A percentile compares a stretch with the other conserved stretches of the same genome.
Evolutionary conservation across 2,329 filamentous ascomycete genomes (phyloP).

Genomic region (Pleurostoma richardsiae): DNA sequence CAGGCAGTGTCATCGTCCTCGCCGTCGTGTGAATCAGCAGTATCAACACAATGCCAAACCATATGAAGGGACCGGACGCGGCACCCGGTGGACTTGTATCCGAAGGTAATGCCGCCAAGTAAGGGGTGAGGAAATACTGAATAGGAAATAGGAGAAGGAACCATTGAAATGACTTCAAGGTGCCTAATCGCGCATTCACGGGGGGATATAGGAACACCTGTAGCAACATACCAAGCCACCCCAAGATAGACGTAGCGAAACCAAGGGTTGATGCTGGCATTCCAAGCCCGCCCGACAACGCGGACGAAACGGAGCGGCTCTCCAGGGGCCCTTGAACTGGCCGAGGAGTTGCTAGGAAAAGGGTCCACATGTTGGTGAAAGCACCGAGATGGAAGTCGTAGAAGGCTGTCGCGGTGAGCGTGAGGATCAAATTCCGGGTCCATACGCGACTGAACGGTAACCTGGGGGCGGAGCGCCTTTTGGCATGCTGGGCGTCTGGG

Average conservation of each 20-base stretch:
- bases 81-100: slow-evolving; percentile 19
- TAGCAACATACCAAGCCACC: slow-evolving; percentile 62
- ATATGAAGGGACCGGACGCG: slow-evolving; percentile 20
- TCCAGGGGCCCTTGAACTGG: slow-evolving; percentile 22
- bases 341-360: slow-evolving; percentile 64
- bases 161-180: slow-evolving; percentile 59
- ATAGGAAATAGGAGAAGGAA: slow-evolving; percentile 63
- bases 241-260: slow-evolving; percentile 64
- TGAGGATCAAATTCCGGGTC: slow-evolving; percentile 43
- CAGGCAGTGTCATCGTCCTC: slow-evolving; percentile 61
- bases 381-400: slow-evolving; percentile 67
- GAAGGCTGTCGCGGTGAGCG: slow-evolving; percentile 59
- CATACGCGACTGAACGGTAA: slow-evolving; percentile 35
- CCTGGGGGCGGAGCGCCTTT: no score
- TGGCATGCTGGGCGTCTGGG: slow-evolving; percentile 17
- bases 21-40: slow-evolving; percentile 66
- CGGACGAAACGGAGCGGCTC: slow-evolving; percentile 45
- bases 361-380: slow-evolving; percentile 64
- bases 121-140: slow-evolving; percentile 63
- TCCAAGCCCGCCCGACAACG: slow-evolving; percentile 52
- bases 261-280: slow-evolving; percentile 64
- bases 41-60: slow-evolving; percentile 56
- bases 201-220: slow-evolving; percentile 66
- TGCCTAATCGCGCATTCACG: slow-evolving; percentile 60
- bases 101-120: slow-evolving; percentile 55